phyloP scores from a whole-genome alignment of 164 flowering plant genomes.

The Aristolochia californica region DNA sequence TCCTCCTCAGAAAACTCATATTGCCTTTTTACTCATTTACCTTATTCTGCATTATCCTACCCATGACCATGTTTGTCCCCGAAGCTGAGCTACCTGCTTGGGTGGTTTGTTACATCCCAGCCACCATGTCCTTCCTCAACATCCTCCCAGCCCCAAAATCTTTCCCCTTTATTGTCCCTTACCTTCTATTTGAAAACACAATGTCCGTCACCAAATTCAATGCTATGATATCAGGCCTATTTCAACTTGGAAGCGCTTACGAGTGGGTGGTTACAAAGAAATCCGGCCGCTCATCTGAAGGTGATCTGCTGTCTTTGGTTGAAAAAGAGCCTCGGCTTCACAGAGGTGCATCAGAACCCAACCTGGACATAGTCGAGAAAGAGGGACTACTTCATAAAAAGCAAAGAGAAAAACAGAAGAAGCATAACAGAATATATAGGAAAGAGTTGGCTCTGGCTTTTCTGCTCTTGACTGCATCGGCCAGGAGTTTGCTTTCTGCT shows the following conservation, averaged over 20 bases:
- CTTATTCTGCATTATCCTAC: slow-evolving; percentile 91
- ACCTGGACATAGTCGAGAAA: slow-evolving; percentile 36
- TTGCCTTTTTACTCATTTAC: slow-evolving; percentile 96
- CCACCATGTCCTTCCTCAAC: slow-evolving; percentile 90
- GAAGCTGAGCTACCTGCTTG: slow-evolving; percentile 94
- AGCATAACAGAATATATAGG: slow-evolving; percentile 81
- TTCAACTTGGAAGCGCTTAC: slow-evolving; percentile 96
- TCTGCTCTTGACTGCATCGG: slow-evolving; percentile 84
- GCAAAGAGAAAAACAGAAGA: slow-evolving; percentile 29
- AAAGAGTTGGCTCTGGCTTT: slow-evolving; percentile 89
- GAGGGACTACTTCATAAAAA: slow-evolving; percentile 26
- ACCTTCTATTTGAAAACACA: slow-evolving; percentile 95
- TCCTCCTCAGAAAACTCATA: slow-evolving; percentile 78
- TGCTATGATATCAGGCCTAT: slow-evolving; percentile 94
- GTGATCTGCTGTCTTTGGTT: slow-evolving; percentile 57
- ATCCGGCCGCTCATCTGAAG: slow-evolving; percentile 95
- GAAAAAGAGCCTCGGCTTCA: slow-evolving; percentile 47
- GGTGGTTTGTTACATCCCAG: slow-evolving; percentile 96
- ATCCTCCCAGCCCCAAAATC: slow-evolving; percentile 91
- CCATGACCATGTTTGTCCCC: slow-evolving; percentile 96
- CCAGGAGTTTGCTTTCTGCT: slow-evolving; percentile 84
- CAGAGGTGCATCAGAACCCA: slow-evolving; percentile 49
- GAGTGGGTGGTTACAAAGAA: slow-evolving; percentile 99
- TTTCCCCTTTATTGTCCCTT: slow-evolving; percentile 96
- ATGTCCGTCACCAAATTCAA: slow-evolving; percentile 99